Conservation (phyloP, 805 yeast genomes). For the Jamesozyma hellenica region DNA sequence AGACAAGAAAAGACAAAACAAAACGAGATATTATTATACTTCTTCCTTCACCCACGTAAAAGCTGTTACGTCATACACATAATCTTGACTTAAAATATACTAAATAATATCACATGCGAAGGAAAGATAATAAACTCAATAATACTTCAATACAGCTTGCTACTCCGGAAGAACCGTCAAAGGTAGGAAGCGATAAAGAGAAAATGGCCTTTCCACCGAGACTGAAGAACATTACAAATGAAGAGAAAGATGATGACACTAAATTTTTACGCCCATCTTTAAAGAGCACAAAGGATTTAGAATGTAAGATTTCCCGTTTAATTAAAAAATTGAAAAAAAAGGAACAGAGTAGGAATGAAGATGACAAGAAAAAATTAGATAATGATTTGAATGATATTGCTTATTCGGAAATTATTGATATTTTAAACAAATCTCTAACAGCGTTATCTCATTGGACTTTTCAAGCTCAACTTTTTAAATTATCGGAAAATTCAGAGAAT, state of each 20-base stretch:
- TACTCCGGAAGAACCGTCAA: conserved; percentile 19
- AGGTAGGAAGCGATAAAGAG: neutral
- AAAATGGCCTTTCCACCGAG: neutral
- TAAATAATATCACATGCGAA: conserved; percentile 1
- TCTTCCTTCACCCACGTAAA: too few relatives aligned
- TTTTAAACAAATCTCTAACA: conserved; percentile 20
- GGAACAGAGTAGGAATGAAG: neutral
- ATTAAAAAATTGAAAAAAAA: conserved; percentile 10
- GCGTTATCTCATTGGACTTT: conserved; percentile 27
- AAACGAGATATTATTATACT: too few relatives aligned
- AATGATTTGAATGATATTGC: neutral
- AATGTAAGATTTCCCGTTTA: conserved; percentile 11
- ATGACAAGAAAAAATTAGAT: neutral
- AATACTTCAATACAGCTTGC: conserved; percentile 11
- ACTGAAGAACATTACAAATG: neutral
- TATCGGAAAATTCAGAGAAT: conserved; percentile 16
- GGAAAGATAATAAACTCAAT: conserved; percentile 4
- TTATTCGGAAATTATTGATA: conserved; percentile 11
- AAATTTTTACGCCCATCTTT: conserved; percentile 10
- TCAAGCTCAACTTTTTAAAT: conserved; percentile 23
- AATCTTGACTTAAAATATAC: too few relatives aligned
- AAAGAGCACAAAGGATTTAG: conserved; percentile 18
- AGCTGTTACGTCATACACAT: too few relatives aligned
- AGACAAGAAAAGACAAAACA: too few relatives aligned
- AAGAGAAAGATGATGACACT: neutral